These are phyloP conservation scores for Pseudomonodictys pantanalensis DNA, from an alignment of 495 filamentous ascomycete genomes.

Conservation along the genomic window DNA sequence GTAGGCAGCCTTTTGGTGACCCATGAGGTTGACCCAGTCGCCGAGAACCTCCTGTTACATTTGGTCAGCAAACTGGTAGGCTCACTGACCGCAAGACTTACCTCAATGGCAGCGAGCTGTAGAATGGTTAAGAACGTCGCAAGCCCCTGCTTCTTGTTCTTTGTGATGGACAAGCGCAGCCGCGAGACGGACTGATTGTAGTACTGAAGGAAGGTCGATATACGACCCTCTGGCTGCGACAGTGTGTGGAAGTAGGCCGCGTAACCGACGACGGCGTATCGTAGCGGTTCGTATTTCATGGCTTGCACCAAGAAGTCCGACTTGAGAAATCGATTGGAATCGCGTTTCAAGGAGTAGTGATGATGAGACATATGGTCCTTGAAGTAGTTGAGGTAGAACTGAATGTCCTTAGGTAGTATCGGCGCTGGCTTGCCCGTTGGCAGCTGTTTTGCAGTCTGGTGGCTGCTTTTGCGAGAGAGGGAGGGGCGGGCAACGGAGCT, in stretches of 20 bases:
- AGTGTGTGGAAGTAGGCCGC: slow-evolving; percentile 82
- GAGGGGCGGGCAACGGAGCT: neutral
- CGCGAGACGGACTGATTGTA: slow-evolving; percentile 83
- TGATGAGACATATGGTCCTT: slow-evolving; percentile 68
- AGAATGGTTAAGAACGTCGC: slow-evolving; percentile 86
- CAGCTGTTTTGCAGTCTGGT: slow-evolving; percentile 26
- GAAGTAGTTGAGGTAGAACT: slow-evolving; percentile 77
- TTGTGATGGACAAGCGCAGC: slow-evolving; percentile 68
- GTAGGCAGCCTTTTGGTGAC: slow-evolving; percentile 87
- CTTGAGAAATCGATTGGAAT: slow-evolving; percentile 68
- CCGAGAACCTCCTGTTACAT: slow-evolving; percentile 80
- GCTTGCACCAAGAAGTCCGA: slow-evolving; percentile 68
- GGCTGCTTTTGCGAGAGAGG: slow-evolving; percentile 20
- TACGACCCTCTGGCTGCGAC: slow-evolving; percentile 61
- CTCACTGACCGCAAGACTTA: slow-evolving; percentile 41
- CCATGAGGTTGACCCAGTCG: slow-evolving; percentile 88
- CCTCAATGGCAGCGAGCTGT: slow-evolving; percentile 90
- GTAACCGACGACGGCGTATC: slow-evolving; percentile 89
- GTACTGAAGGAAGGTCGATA: slow-evolving; percentile 80
- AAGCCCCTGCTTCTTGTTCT: slow-evolving; percentile 63
- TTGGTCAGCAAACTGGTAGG: slow-evolving; percentile 4
- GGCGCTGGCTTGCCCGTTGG: slow-evolving; percentile 5
- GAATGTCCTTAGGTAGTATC: slow-evolving; percentile 52
- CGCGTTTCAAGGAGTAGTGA: slow-evolving; percentile 74
- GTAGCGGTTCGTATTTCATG: slow-evolving; percentile 72